phyloP scores from a whole-genome alignment of 345 rosid genomes.

The Bruguiera sexangula region DNA sequence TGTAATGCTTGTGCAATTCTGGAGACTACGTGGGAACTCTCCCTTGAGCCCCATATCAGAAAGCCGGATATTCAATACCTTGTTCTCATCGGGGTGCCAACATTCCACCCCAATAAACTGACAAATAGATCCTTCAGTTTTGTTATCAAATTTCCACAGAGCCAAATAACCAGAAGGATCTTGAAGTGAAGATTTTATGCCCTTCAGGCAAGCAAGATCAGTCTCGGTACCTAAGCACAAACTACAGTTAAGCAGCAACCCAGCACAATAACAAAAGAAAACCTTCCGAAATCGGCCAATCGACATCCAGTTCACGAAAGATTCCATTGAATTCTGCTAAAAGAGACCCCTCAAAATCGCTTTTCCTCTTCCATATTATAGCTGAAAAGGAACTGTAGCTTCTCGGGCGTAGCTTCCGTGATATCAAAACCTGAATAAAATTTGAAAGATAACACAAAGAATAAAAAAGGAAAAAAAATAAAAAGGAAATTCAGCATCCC shows the following conservation, averaged over 20 bases:
- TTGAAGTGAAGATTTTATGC: constrained; percentile 27
- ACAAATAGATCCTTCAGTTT: constrained; percentile 63
- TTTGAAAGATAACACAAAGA: neutral
- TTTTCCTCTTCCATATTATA: neutral
- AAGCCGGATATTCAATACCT: constrained; percentile 63
- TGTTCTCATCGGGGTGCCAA: constrained; percentile 94
- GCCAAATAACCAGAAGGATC: constrained; percentile 53
- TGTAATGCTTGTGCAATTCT: constrained; percentile 51
- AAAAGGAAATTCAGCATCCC: neutral
- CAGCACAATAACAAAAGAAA: neutral
- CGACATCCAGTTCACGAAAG: neutral
- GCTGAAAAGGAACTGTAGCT: neutral
- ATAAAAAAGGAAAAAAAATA: neutral
- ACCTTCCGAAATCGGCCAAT: neutral
- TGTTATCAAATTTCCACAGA: constrained; percentile 59
- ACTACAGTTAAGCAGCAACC: neutral
- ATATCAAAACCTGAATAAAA: too few species aligned
- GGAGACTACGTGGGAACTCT: constrained; percentile 50
- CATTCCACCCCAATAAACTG: constrained; percentile 73
- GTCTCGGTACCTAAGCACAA: constrained; percentile 32
- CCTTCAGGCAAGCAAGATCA: constrained; percentile 54
- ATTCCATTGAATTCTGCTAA: neutral
- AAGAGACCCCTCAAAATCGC: neutral
- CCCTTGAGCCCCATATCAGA: constrained; percentile 65
- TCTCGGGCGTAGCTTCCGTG: neutral